These are phyloP conservation scores for Pseudozyma tsukubaensis DNA, from an alignment of 1,284 basidiomycete genomes.

Conservation along the genomic window DNA sequence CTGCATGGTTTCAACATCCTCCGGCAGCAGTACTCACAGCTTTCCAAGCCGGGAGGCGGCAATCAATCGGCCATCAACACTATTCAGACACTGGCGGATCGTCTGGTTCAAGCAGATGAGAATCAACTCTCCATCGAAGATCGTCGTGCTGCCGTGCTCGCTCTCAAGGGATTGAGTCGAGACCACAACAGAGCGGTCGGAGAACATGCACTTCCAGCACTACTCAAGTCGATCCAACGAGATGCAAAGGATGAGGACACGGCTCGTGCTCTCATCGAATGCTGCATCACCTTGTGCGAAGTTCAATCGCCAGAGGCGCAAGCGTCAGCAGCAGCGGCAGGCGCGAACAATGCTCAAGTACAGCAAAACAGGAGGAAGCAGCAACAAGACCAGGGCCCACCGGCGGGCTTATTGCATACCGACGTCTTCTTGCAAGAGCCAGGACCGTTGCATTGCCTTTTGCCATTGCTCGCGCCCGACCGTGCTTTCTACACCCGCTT, in stretches of 20 bases:
- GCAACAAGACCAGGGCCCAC: slow-evolving; percentile 65
- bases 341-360: slow-evolving; percentile 18
- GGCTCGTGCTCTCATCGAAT: slow-evolving; percentile 55
- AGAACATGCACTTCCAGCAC: slow-evolving; percentile 53
- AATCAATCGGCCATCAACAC: slow-evolving; percentile 83
- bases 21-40: slow-evolving; percentile 63
- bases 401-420: slow-evolving; percentile 79
- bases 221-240: slow-evolving; percentile 49
- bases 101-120: slow-evolving; percentile 72
- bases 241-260: slow-evolving; percentile 61
- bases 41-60: slow-evolving; percentile 59
- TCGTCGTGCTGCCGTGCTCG: slow-evolving; percentile 87
- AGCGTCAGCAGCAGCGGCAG: background rate
- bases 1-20: slow-evolving; percentile 67
- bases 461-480: slow-evolving; percentile 73
- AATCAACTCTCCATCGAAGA: slow-evolving; percentile 72
- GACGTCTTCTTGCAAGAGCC: slow-evolving; percentile 78
- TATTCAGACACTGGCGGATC: slow-evolving; percentile 85
- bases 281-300: slow-evolving; percentile 61
- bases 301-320: slow-evolving; percentile 28
- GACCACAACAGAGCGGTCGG: slow-evolving; percentile 80
- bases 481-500: slow-evolving; percentile 85
- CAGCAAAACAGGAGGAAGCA: slow-evolving; percentile 16
- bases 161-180: slow-evolving; percentile 88
- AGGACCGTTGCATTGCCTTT: slow-evolving; percentile 79